These are phyloP conservation scores for Cladosporium sp. DNA, from an alignment of 2,329 filamentous ascomycete genomes.

Conservation along the genomic window DNA sequence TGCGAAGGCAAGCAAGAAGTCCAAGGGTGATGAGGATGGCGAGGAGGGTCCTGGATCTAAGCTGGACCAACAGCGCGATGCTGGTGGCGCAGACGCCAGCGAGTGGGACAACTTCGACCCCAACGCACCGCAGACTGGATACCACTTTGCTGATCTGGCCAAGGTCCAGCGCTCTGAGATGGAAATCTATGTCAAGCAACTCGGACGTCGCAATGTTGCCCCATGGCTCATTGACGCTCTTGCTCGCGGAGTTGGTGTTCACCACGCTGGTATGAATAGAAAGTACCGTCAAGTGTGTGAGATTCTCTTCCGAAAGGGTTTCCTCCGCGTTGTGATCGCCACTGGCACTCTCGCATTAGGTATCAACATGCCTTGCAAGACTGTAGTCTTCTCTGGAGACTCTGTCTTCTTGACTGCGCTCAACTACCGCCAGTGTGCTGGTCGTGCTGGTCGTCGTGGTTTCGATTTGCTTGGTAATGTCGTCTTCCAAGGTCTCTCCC, in stretches of 20 bases:
- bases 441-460: conserved; percentile 73
- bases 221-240: conserved; percentile 58
- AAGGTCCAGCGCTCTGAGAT: conserved; percentile 58
- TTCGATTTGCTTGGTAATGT: conserved; percentile 80
- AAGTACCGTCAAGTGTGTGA: conserved; percentile 71
- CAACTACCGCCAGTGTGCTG: conserved; percentile 72
- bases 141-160: conserved; percentile 62
- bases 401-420: conserved; percentile 69
- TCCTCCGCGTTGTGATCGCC: conserved; percentile 65
- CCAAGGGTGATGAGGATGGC: conserved; percentile 36
- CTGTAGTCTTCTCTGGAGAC: conserved; percentile 71
- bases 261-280: conserved; percentile 76
- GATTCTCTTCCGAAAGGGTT: conserved; percentile 70
- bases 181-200: conserved; percentile 48
- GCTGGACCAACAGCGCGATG: conserved; percentile 54
- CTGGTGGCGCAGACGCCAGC: conserved; percentile 52
- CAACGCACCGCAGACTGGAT: conserved; percentile 57
- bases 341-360: conserved; percentile 73
- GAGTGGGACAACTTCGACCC: conserved; percentile 65
- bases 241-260: conserved; percentile 66
- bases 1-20: conserved; percentile 36
- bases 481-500: conserved; percentile 65
- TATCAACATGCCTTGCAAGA: conserved; percentile 82
- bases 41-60: conserved; percentile 50
- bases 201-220: conserved; percentile 49